Evolutionary conservation across 2,329 filamentous ascomycete genomes (phyloP).

Genomic region (Beauveria australis): DNA sequence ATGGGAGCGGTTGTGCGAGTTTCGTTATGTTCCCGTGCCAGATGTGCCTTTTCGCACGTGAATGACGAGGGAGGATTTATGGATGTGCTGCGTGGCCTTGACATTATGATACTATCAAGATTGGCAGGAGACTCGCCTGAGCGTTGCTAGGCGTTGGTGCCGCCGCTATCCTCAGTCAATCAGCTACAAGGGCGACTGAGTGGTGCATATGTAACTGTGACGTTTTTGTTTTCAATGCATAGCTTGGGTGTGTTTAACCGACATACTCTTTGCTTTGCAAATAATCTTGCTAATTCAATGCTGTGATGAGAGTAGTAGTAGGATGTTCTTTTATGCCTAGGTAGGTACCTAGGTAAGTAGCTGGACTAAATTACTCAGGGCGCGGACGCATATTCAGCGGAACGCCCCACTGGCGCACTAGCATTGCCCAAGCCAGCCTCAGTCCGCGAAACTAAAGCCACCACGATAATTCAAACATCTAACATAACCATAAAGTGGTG

Average conservation of each 20-base stretch:
- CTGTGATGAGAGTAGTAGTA: no score
- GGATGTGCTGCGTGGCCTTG: background rate
- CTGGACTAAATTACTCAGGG: background rate
- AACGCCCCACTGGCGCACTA: background rate
- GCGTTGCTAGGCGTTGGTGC: background rate
- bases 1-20: conserved; percentile 28
- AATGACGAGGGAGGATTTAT: conserved; percentile 4
- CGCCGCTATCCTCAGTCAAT: background rate
- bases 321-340: no score
- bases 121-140: background rate
- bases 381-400: background rate
- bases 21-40: conserved; percentile 24
- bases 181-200: background rate
- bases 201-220: no score
- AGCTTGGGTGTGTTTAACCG: background rate
- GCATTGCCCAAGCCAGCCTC: background rate
- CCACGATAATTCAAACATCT: background rate
- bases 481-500: background rate
- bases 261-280: background rate
- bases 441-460: background rate
- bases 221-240: no score
- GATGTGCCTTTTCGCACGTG: conserved; percentile 14
- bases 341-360: no score
- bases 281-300: background rate
- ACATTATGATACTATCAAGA: background rate